Base-by-base conservation (phyloP, 305 asterid species). In the Rubia tinctorum region DNA sequence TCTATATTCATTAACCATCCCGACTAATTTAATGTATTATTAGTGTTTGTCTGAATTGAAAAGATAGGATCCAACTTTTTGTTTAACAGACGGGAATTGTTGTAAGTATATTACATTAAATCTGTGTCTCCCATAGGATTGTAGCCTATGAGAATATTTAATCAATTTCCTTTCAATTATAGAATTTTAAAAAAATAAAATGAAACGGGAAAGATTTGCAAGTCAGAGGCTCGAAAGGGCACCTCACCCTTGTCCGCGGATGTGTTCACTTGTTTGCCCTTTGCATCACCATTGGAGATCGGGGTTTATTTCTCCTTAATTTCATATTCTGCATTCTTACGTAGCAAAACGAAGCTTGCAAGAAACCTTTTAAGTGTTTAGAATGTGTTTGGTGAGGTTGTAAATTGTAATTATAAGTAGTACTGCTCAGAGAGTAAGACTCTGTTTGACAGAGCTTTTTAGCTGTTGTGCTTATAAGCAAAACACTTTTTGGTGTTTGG, bases 261-360 rank as follows among this genome's bases (percentile, higher is more conserved):
- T 20, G 63, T 58, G 30, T 27, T 27, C 30, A 27, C 30, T 27
- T 27, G 30, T 27, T 20, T 22, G 7, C 65, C 34, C 65, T 25
- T 59, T 59, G 65, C 65, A 59, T 59, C 65, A 59, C 65, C 65
- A 59, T 51, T 2, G 22, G 65, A 59, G 65, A 59, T 59, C 65
- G n/a, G 15, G 1, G 15, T 49, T 10, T 14, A 17, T 51, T 51
- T 51, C 58, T 51, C 17, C n/a, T 17, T 51, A 14, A 17, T 47
- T 27, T 27, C 30, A 1, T 27, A 27, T 27, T 27, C 6, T 13
- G 20, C 58, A 3, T 18, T 6, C 59, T 17, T 53, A 53, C 59
- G 23, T 53, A 53, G 5, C 22, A 18, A 18, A 53, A 53, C 59
- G 18, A 53, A 17, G 59, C 5, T 18, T 6, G 9, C 59, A 53